Evolutionary conservation across 2,329 filamentous ascomycete species (phyloP).

Genomic region (Apiospora arundinis): DNA sequence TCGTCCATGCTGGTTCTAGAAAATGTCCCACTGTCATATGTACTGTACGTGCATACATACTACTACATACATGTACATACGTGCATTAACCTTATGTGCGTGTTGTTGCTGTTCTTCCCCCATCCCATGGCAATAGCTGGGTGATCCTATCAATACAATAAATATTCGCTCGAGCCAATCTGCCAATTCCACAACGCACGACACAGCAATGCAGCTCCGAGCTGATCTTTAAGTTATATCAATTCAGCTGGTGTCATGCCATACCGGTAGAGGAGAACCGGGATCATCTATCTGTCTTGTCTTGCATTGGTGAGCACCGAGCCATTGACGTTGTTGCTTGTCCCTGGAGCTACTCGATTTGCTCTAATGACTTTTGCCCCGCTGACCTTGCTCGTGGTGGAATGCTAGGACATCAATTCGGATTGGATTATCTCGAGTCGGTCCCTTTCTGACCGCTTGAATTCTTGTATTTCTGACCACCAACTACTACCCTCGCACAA

Average conservation of each 20-base stretch:
- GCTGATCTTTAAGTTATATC: background rate
- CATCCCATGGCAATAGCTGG: background rate
- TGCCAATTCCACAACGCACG: background rate
- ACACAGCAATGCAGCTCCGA: background rate
- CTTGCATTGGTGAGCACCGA: constrained; percentile 16
- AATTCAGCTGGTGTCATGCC: background rate
- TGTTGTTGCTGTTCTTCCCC: background rate
- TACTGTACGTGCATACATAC: background rate
- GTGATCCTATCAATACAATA: background rate
- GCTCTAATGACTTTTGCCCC: constrained; percentile 15
- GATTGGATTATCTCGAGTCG: constrained; percentile 16
- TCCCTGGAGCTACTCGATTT: constrained; percentile 15
- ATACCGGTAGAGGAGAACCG: background rate
- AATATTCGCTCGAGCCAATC: background rate
- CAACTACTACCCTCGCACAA: background rate
- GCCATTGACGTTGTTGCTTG: constrained; percentile 16
- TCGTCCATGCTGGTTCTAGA: background rate
- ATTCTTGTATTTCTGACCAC: constrained; percentile 9
- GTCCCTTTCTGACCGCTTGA: constrained; percentile 9
- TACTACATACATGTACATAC: background rate
- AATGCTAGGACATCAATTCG: constrained; percentile 10
- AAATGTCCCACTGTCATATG: constrained; percentile 10
- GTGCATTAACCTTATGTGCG: constrained; percentile 13
- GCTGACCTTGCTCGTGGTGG: constrained; percentile 17
- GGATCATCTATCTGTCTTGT: background rate